Evolutionary conservation across 805 yeast species (phyloP).

Genomic region (Metschnikowia santaceciliae): DNA sequence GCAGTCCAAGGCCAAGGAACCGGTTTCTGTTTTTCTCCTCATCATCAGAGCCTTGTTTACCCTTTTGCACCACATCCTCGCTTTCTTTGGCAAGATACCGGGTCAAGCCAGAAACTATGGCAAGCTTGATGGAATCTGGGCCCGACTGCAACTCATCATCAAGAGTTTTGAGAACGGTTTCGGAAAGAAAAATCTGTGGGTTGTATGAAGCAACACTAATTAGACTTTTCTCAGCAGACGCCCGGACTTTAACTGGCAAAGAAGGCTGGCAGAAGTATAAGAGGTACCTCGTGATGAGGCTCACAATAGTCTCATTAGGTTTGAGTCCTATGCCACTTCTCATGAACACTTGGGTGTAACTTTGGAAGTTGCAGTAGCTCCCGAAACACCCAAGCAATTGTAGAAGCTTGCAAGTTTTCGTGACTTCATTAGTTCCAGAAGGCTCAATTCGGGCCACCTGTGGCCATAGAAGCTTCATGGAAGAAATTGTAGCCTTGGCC

Average conservation of each 20-base stretch:
- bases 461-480: conserved; percentile 44
- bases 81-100: conserved; percentile 53
- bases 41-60: conserved; percentile 24
- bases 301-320: conserved; percentile 51
- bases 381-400: conserved; percentile 71
- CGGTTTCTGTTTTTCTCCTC: conserved; percentile 32
- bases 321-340: conserved; percentile 40
- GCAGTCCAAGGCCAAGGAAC: conserved; percentile 49
- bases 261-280: conserved; percentile 46
- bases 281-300: conserved; percentile 57
- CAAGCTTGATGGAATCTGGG: conserved; percentile 41
- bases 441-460: conserved; percentile 15
- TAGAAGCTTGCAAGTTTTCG: conserved; percentile 47
- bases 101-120: conserved; percentile 53
- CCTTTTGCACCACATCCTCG: conserved; percentile 47
- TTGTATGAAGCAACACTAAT: conserved; percentile 57
- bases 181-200: conserved; percentile 62
- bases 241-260: conserved; percentile 34
- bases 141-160: conserved; percentile 44
- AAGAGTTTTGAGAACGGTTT: conserved; percentile 47
- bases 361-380: conserved; percentile 59
- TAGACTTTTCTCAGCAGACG: conserved; percentile 54
- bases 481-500: conserved; percentile 61
- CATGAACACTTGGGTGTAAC: conserved; percentile 35
- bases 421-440: conserved; percentile 19